Conservation (phyloP, 768 basidiomycete species). For the Termitomyces heimii region DNA sequence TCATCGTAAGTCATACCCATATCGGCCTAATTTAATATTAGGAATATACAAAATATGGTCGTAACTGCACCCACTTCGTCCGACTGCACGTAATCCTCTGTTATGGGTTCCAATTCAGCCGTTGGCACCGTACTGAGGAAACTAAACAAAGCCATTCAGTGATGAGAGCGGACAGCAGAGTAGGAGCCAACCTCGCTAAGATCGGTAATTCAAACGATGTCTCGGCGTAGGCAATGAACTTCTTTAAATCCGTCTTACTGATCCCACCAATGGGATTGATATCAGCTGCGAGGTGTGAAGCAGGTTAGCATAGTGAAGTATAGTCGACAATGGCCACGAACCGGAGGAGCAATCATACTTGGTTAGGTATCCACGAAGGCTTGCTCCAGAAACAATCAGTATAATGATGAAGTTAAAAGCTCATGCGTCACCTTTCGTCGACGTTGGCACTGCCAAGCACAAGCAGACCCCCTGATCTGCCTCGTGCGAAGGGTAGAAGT, state of each 20-base stretch:
- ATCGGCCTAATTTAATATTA: constrained; percentile 56
- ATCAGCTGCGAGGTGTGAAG: constrained; percentile 53
- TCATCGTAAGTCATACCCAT: constrained; percentile 99
- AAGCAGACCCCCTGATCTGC: constrained; percentile 77
- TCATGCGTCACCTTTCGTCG: constrained; percentile 72
- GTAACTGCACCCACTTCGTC: constrained; percentile 63
- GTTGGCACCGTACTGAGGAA: constrained; percentile 92
- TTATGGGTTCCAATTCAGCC: constrained; percentile 94
- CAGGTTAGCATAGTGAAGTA: neutral
- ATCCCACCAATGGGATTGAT: constrained; percentile 98
- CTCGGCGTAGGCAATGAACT: constrained; percentile 85
- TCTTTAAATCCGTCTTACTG: constrained; percentile 95
- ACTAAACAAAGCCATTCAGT: constrained; percentile 30
- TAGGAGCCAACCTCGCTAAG: constrained; percentile 52
- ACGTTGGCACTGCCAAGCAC: constrained; percentile 99
- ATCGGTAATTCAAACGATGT: constrained; percentile 80
- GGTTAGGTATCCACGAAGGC: constrained; percentile 92
- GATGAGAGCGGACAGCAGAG: neutral
- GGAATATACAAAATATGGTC: neutral
- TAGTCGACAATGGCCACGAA: constrained; percentile 22
- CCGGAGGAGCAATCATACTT: constrained; percentile 97
- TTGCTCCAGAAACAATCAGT: constrained; percentile 21
- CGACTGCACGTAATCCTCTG: constrained; percentile 88
- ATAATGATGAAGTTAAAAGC: neutral
- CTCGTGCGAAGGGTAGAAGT: constrained; percentile 87